These are phyloP conservation scores for Neopestalotiopsis rosae DNA, from an alignment of 2,329 filamentous ascomycete species.

Conservation along the genomic window DNA sequence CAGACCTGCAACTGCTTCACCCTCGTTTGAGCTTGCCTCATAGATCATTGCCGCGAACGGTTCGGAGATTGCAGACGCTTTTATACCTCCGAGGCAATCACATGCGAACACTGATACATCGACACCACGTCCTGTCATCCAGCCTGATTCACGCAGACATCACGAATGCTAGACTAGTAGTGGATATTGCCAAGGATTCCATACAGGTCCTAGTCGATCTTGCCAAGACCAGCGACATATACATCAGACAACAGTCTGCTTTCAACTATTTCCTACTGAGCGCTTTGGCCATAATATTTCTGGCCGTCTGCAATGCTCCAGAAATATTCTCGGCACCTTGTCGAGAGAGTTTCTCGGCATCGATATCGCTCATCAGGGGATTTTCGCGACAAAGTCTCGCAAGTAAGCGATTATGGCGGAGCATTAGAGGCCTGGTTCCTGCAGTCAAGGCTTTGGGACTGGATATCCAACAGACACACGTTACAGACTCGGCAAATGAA, in stretches of 20 bases:
- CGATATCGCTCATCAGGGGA: neutral
- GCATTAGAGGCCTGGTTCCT: neutral
- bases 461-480: neutral
- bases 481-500: neutral
- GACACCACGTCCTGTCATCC: conserved; percentile 5
- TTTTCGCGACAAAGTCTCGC: conserved; percentile 8
- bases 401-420: conserved; percentile 3
- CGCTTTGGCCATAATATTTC: conserved; percentile 3
- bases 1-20: neutral
- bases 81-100: conserved; percentile 5
- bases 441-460: neutral
- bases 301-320: neutral
- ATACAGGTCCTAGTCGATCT: conserved; percentile 1
- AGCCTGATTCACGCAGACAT: neutral
- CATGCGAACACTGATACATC: conserved; percentile 8
- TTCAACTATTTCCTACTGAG: conserved; percentile 10
- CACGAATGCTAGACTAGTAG: conserved; percentile 1
- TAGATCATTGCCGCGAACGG: neutral
- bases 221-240: conserved; percentile 3
- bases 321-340: neutral
- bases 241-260: conserved; percentile 2
- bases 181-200: conserved; percentile 6
- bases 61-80: neutral
- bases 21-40: neutral
- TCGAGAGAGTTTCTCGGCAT: neutral